Percentiles rank a stretch among this genome's conserved stretches.
Conservation (phyloP, 345 rosid genomes). For the Excoecaria agallocha region DNA sequence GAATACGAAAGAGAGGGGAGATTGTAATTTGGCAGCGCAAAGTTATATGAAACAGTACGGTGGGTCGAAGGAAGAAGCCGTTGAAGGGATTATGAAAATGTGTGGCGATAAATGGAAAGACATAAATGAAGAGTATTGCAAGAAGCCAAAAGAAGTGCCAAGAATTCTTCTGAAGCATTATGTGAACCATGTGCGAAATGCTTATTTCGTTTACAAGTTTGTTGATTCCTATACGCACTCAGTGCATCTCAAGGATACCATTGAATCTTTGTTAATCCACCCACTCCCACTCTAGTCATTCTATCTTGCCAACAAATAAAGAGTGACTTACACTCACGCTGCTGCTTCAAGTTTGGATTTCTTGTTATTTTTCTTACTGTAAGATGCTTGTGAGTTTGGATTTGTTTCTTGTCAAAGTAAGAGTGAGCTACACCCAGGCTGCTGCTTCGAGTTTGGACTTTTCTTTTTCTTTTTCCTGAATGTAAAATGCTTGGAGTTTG, state of each 20-base stretch:
- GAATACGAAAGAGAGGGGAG: neutral
- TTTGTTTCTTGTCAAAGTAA: no score
- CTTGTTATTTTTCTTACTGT: no score
- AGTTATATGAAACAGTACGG: slow-evolving; percentile 15
- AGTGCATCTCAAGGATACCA: neutral
- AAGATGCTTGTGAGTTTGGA: no score
- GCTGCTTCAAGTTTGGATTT: no score
- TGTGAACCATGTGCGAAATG: neutral
- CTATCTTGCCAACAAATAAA: no score
- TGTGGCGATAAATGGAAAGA: slow-evolving; percentile 14
- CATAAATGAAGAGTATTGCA: slow-evolving; percentile 5
- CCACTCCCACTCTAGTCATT: neutral
- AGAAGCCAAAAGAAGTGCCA: slow-evolving; percentile 8
- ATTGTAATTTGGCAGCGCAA: neutral
- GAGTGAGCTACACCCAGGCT: no score
- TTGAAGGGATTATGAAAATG: neutral
- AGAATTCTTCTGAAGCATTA: neutral
- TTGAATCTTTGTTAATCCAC: neutral
- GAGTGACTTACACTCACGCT: no score
- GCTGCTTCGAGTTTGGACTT: no score
- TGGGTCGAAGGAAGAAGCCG: neutral
- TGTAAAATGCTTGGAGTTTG: no score
- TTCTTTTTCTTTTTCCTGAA: no score
- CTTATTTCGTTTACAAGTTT: neutral
- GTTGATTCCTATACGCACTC: slow-evolving; percentile 8